A percentile compares a stretch with the other conserved stretches of the same genome.
These are phyloP conservation scores for Eucalyptus guilfoylei DNA, from an alignment of 345 rosid species.

Conservation along the genomic window DNA sequence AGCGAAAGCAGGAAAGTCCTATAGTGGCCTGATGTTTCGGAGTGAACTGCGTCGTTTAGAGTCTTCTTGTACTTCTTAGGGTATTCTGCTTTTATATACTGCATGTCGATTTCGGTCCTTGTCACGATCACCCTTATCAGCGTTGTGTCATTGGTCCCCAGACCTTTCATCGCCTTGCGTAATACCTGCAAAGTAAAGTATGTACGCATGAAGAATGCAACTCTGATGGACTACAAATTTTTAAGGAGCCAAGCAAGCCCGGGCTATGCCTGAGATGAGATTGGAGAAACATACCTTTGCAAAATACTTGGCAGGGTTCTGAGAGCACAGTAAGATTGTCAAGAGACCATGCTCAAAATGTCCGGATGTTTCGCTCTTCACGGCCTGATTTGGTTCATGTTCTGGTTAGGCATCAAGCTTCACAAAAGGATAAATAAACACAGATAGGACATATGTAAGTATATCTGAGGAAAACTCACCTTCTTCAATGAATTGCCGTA, in stretches of 20 bases:
- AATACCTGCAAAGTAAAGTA: constrained; percentile 18
- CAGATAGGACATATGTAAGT: not conserved
- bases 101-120: constrained; percentile 69
- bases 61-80: constrained; percentile 40
- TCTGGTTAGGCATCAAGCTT: not conserved
- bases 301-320: constrained; percentile 44
- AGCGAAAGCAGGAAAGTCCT: constrained; percentile 51
- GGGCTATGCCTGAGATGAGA: not conserved
- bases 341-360: constrained; percentile 33
- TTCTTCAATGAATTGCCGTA: constrained; percentile 40
- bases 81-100: constrained; percentile 54
- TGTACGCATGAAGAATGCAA: not conserved
- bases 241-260: not conserved
- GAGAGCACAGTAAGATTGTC: constrained; percentile 36
- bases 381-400: constrained; percentile 20
- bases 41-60: constrained; percentile 46
- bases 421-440: not conserved
- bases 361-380: constrained; percentile 61
- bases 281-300: constrained; percentile 28
- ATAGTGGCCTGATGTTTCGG: constrained; percentile 62
- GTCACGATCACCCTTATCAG: constrained; percentile 53
- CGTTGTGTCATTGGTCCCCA: constrained; percentile 46
- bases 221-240: not conserved
- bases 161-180: constrained; percentile 51
- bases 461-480: constrained; percentile 12